phyloP scores from a whole-genome alignment of 805 yeast species.

The Pichia heedii region DNA sequence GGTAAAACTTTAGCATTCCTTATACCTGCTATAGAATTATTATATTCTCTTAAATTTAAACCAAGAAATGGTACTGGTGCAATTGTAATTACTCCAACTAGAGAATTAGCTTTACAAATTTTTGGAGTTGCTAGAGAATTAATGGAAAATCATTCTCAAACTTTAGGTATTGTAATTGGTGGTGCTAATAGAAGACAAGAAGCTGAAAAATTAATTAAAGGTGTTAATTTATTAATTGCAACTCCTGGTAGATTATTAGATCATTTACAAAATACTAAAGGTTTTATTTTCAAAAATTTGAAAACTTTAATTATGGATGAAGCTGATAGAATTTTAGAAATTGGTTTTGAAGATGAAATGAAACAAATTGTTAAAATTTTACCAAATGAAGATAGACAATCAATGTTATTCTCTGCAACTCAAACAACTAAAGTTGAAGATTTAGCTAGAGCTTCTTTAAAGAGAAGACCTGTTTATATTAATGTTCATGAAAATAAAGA shows the following conservation, averaged over 20 bases:
- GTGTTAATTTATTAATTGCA: constrained; percentile 89
- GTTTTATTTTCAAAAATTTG: constrained; percentile 88
- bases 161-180: constrained; percentile 94
- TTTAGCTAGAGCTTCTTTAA: constrained; percentile 89
- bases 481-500: constrained; percentile 82
- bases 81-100: constrained; percentile 89
- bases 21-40: constrained; percentile 89
- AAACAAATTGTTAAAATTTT: constrained; percentile 87
- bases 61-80: constrained; percentile 99
- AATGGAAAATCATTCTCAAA: constrained; percentile 84
- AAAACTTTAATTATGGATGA: constrained; percentile 94
- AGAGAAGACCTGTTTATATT: constrained; percentile 88
- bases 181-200: constrained; percentile 98
- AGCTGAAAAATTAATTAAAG: constrained; percentile 88
- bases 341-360: constrained; percentile 99
- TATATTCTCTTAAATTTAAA: constrained; percentile 84
- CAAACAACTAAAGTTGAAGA: constrained; percentile 99
- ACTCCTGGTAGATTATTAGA: constrained; percentile 97
- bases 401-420: constrained; percentile 98
- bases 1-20: constrained; percentile 96
- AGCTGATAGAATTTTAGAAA: constrained; percentile 95
- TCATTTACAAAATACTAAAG: constrained; percentile 91
- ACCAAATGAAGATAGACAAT: constrained; percentile 88
- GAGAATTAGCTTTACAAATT: constrained; percentile 95
- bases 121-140: constrained; percentile 96